A percentile compares a stretch with the other conserved stretches of the same genome.
These are phyloP conservation scores for Leonotis leonurus DNA, from an alignment of 257 asterid genomes.

Conservation along the genomic window DNA sequence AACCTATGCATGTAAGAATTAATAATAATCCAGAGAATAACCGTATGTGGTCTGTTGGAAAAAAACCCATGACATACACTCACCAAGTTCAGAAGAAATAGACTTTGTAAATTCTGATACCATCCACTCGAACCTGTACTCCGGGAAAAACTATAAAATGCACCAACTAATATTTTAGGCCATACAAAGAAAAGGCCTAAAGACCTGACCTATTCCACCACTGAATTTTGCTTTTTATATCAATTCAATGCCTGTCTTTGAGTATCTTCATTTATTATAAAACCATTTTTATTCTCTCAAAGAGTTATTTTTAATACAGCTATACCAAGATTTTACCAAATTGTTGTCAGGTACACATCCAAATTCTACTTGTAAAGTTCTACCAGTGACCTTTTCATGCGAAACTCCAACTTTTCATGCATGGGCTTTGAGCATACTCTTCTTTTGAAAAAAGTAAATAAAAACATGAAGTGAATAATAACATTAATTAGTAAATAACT, in stretches of 20 bases:
- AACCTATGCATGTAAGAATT: slow-evolving; percentile 6
- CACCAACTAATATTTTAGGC: slow-evolving; percentile 19
- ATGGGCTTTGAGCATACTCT: neutral
- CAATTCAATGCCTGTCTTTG: neutral
- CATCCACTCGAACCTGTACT: slow-evolving; percentile 85
- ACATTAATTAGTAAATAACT: neutral
- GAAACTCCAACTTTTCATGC: neutral
- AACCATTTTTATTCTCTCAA: neutral
- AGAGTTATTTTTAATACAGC: neutral
- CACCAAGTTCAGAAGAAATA: slow-evolving; percentile 85
- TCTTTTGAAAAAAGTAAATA: neutral
- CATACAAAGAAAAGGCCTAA: slow-evolving; percentile 1
- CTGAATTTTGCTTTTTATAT: neutral
- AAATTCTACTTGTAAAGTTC: neutral
- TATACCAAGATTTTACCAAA: neutral
- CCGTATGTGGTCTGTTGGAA: neutral
- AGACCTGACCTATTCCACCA: neutral
- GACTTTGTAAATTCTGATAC: slow-evolving; percentile 67
- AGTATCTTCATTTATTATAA: neutral
- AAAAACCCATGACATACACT: slow-evolving; percentile 19
- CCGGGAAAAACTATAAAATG: slow-evolving; percentile 65
- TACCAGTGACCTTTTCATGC: neutral
- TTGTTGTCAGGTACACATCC: neutral
- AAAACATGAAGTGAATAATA: neutral
- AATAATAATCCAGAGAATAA: neutral